A percentile compares a stretch with the other conserved stretches of the same genome.
Evolutionary conservation across 192 early-diverging fungal genomes (phyloP).

Genomic region (Cladochytrium replicatum): DNA sequence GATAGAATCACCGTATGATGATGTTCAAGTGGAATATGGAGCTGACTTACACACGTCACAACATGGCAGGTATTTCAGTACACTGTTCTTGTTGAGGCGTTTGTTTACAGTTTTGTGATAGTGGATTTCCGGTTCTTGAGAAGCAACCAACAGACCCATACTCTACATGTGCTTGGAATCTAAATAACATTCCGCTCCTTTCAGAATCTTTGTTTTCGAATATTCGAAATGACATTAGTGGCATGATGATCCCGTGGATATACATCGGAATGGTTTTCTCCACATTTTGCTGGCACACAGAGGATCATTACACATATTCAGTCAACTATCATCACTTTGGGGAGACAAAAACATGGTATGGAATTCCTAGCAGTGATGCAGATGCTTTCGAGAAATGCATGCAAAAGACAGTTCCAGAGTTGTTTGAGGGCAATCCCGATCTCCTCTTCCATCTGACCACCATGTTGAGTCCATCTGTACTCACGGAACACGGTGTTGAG

Average conservation of each 20-base stretch:
- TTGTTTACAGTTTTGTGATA: slow-evolving; percentile 14
- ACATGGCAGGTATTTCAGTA: slow-evolving; percentile 65
- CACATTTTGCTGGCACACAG: slow-evolving; percentile 97
- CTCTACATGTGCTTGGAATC: slow-evolving; percentile 69
- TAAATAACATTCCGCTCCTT: slow-evolving; percentile 76
- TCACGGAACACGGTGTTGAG: slow-evolving; percentile 62
- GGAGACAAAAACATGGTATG: slow-evolving; percentile 98
- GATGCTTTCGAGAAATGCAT: slow-evolving; percentile 76
- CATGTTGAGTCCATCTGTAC: slow-evolving; percentile 68
- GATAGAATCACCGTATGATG: slow-evolving; percentile 74
- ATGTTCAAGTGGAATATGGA: slow-evolving; percentile 91
- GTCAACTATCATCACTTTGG: slow-evolving; percentile 93
- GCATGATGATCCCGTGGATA: slow-evolving; percentile 96
- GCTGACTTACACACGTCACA: slow-evolving; percentile 86
- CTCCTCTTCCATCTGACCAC: slow-evolving; percentile 90
- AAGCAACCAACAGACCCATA: slow-evolving; percentile 57
- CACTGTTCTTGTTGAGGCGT: background rate
- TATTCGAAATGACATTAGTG: slow-evolving; percentile 87
- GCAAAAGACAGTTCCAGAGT: slow-evolving; percentile 66
- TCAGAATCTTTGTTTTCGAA: slow-evolving; percentile 74
- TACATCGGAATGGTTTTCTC: slow-evolving; percentile 94
- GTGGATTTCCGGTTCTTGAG: slow-evolving; percentile 74
- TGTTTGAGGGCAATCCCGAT: slow-evolving; percentile 86
- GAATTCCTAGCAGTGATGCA: slow-evolving; percentile 73
- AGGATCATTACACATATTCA: slow-evolving; percentile 94